Evolutionary conservation across 169 alveolate species (phyloP).

Genomic region (Cryptosporidium meleagridis): DNA sequence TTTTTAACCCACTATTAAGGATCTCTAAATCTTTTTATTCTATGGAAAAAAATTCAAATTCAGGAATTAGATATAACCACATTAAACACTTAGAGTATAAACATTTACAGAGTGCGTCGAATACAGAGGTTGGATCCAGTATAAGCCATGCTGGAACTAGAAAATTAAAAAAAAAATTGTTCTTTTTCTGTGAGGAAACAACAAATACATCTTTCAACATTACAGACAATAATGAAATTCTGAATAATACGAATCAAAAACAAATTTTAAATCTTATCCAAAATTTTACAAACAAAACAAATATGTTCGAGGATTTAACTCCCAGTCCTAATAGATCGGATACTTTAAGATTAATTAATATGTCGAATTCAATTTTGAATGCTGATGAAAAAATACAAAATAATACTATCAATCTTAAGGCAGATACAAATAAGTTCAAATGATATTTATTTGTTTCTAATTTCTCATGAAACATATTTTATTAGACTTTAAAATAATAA

Average conservation of each 20-base stretch:
- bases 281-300: background rate
- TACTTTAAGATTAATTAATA: background rate
- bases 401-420: background rate
- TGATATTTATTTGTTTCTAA: too few species aligned
- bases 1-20: constrained; percentile 25
- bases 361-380: background rate
- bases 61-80: background rate
- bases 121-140: background rate
- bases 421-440: background rate
- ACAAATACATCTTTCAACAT: background rate
- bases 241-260: background rate
- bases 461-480: too few species aligned
- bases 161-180: background rate
- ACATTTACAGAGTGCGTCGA: constrained; percentile 41
- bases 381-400: too few species aligned
- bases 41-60: background rate
- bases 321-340: background rate
- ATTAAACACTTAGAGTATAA: constrained; percentile 14
- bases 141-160: background rate
- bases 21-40: constrained; percentile 14
- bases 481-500: too few species aligned
- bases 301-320: background rate
- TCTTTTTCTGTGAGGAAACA: background rate
- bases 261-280: background rate
- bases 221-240: background rate